Evolutionary conservation across 2,329 filamentous ascomycete species (phyloP).

Genomic region (Cryphonectria carpinicola): DNA sequence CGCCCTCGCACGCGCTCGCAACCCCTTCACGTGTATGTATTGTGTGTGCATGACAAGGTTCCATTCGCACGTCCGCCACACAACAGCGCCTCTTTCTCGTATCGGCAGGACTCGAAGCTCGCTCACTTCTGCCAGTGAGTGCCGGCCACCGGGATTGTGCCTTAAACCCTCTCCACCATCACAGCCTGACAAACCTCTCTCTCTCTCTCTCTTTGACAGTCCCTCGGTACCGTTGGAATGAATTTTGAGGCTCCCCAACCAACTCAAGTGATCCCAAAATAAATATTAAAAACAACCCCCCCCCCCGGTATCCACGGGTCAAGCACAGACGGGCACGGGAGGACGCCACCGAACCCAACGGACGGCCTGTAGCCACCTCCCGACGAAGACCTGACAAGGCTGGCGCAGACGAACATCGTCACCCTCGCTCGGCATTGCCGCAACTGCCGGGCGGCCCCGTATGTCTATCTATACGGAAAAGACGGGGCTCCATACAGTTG

Average conservation of each 20-base stretch:
- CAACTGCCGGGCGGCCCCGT: slow-evolving; percentile 23
- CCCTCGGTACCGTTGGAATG: neutral
- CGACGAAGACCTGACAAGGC: neutral
- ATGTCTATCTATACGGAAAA: neutral
- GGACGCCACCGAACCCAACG: neutral
- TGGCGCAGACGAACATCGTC: slow-evolving; percentile 4
- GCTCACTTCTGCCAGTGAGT: neutral
- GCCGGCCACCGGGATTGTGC: neutral
- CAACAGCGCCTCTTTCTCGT: slow-evolving; percentile 1
- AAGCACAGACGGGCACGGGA: neutral
- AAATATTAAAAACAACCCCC: too few species aligned
- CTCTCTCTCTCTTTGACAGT: neutral
- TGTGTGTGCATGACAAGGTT: neutral
- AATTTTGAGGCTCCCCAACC: neutral
- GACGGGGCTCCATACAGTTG: neutral
- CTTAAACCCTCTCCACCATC: neutral
- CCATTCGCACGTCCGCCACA: neutral
- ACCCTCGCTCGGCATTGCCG: slow-evolving; percentile 16
- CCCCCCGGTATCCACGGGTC: neutral
- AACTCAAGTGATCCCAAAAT: too few species aligned
- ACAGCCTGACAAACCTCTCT: neutral
- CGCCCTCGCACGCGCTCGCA: neutral
- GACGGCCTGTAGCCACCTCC: neutral
- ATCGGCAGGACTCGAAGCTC: slow-evolving; percentile 11
- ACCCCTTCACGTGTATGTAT: neutral